A percentile compares a stretch with the other conserved stretches of the same genome.
phyloP scores from a whole-genome alignment of 208 protist species.

The Leishmania amazonensis region DNA sequence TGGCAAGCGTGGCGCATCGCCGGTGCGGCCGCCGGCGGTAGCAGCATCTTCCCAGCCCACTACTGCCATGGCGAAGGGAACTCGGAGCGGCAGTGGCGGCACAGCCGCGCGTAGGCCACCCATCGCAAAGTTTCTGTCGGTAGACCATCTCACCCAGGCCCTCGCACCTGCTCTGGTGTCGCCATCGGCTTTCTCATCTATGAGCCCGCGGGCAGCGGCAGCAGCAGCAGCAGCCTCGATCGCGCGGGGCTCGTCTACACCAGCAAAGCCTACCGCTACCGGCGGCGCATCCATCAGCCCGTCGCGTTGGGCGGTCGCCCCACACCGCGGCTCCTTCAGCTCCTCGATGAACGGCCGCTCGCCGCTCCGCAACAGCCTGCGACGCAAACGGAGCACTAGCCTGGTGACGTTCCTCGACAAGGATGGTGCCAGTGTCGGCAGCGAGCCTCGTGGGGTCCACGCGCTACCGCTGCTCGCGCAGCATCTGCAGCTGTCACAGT shows the following conservation, averaged over 20 bases:
- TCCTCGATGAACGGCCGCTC: conserved; percentile 21
- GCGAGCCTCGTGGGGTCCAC: background rate
- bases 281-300: background rate
- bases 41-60: background rate
- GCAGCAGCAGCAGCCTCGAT: background rate
- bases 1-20: conserved; percentile 15
- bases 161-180: background rate
- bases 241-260: background rate
- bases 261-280: background rate
- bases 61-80: background rate
- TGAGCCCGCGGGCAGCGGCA: background rate
- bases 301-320: background rate
- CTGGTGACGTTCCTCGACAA: conserved; percentile 22
- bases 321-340: conserved; percentile 17
- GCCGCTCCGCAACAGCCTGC: conserved; percentile 6
- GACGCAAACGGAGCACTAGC: conserved; percentile 19
- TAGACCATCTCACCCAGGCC: background rate
- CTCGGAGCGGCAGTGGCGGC: background rate
- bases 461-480: background rate
- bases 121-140: background rate
- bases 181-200: background rate
- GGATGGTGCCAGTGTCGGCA: background rate
- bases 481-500: background rate
- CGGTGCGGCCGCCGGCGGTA: background rate
- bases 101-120: background rate